Evolutionary conservation across 2,329 filamentous ascomycete species (phyloP), one percentile per base, ranked within the genome.

Genomic region (Ramichloridium luteum): DNA sequence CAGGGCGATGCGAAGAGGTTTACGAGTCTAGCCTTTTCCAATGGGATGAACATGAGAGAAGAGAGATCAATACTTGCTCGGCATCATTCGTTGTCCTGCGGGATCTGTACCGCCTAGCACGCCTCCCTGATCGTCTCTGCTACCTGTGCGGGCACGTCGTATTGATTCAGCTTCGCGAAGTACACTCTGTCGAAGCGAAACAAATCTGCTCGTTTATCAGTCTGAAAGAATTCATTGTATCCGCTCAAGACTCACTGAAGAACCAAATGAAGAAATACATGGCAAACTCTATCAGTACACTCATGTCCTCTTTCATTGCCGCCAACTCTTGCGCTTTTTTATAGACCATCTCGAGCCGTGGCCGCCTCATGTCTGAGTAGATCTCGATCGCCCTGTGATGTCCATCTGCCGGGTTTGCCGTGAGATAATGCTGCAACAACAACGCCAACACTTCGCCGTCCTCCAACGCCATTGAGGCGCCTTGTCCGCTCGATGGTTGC

Each of bases 381-480:
- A 34, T 16, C 13, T 32, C 27, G 11, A 29, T 16, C 13, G 17
- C 32, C 20, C 29, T 32, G 20, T n/a, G 22, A 10, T 34, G 15
- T 4, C 28, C 29, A 13, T 11, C 3, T 25, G 15, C 25, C n/a
- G 20, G 16, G 22, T 17, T n/a, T n/a, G n/a, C n/a, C n/a, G n/a
- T n/a, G n/a, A 36, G 29, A 32, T 41, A 35, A 16, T 44, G 27
- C 9, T 23, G 32, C 6, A 56, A 47, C 3, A 68, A 50, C 14
- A 66, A 37, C 0, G 57, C 50, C 6, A 72, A 51, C 1, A 59
- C 54, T 37, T 67, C 61, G 1, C 57, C 59, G 48, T 74, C 70
- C 45, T 74, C 70, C 5, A 74, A 44, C 0, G 66, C 69, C 48
- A 71, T 68, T 1, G 59, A 64, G 1, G 63, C 61, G 0, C 70